Base-by-base conservation (phyloP, 1,284 basidiomycete species). In the Cryptococcus sp. region DNA sequence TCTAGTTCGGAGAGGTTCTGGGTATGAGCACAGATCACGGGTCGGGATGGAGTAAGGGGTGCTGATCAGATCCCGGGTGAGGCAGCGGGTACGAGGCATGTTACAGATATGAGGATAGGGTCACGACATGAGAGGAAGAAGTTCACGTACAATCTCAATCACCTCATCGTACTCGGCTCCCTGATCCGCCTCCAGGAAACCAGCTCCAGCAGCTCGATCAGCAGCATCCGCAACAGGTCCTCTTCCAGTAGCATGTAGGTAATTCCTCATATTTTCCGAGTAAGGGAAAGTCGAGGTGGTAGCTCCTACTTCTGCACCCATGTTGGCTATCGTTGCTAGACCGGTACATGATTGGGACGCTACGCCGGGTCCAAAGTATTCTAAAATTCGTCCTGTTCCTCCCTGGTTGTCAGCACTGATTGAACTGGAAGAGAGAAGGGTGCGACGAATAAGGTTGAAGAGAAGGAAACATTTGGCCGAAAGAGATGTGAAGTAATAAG, bases 261-360 rank as follows among this genome's bases (percentile, higher is more conserved):
- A 98, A 24, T 83, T 80, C 36, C 84, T 82, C 94, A 98, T 98
- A 64, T 83, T 83, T 52, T 82, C 75, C 7, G 91, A 92, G 77
- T 97, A 98, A 13, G 93, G 93, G 82, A 99, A 99, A 2, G 89
- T 91, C 1, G 91, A 94, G 0, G 96, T 98, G 2, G 96, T 99
- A 7, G 96, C 96, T 44, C 96, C 96, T 23, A 98, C 91, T 79
- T 99, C 96, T 21, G 96, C 96, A 54, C 96, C 96, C 96, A 98
- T 99, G 77, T 98, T 98, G 52, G 90, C 87, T 56, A 97, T 88
- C 4, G 92, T 98, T 0, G 93, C 92, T 48, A 97, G 76, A 60
- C 91, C 93, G 56, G 96, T 98, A 70, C 93, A 97, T 23, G 93
- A 96, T 66, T 97, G 91, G 48, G 81, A 80, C 54, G 81, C 80